Percentiles rank a stretch among this genome's conserved stretches.
Evolutionary conservation across 2,329 filamentous ascomycete species (phyloP).

Genomic region (Hymenoscyphus infarciens): DNA sequence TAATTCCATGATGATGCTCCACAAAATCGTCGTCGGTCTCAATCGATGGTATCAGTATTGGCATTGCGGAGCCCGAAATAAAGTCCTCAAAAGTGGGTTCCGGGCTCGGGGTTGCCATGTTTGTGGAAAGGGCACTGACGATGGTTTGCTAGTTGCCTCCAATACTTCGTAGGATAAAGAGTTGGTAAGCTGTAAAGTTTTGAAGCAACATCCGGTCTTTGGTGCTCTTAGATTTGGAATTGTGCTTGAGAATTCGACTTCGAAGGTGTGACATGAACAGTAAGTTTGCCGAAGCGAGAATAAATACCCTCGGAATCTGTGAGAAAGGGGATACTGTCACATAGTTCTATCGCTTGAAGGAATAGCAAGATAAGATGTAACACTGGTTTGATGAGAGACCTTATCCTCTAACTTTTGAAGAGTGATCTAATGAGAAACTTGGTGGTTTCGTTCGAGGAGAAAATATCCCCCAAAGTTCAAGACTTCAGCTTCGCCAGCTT

Average conservation of each 20-base stretch:
- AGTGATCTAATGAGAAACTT: not conserved
- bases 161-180: not conserved
- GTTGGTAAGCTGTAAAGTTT: not conserved
- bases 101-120: not conserved
- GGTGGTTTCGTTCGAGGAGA: not conserved
- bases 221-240: no score
- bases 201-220: no score
- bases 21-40: not conserved
- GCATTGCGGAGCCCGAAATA: not conserved
- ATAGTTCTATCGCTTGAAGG: not conserved
- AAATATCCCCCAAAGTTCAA: not conserved
- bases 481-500: not conserved
- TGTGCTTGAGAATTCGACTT: no score
- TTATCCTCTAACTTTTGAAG: not conserved
- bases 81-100: not conserved
- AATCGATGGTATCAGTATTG: not conserved
- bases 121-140: not conserved
- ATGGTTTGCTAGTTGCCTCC: not conserved
- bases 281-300: not conserved
- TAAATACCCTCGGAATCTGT: not conserved
- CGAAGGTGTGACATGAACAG: no score
- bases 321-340: not conserved
- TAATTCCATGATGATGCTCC: not conserved
- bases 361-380: not conserved
- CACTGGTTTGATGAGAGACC: not conserved